Percentiles rank a stretch among this genome's conserved stretches.
Conservation (phyloP, 1,139 yeast genomes). For the Taiozyma sp. region DNA sequence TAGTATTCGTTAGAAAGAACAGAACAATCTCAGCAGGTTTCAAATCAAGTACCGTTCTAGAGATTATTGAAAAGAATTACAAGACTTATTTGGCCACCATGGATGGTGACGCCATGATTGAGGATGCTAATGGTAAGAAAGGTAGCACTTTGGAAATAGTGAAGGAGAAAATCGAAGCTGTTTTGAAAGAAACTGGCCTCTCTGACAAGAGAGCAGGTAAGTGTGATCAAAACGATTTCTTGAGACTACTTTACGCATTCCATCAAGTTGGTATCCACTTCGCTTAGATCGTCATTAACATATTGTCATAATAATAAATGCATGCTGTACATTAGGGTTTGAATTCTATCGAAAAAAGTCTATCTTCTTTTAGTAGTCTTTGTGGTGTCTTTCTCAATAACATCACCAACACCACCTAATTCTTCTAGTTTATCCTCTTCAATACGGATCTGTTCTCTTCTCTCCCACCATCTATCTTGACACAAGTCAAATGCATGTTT, state of each 20-base stretch:
- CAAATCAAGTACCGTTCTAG: slow-evolving; percentile 77
- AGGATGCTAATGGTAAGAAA: slow-evolving; percentile 30
- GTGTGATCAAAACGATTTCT: slow-evolving; percentile 91
- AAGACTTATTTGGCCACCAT: slow-evolving; percentile 67
- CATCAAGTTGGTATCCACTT: slow-evolving; percentile 97
- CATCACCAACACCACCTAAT: slow-evolving; percentile 86
- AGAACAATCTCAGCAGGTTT: slow-evolving; percentile 92
- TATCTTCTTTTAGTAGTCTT: slow-evolving; percentile 32
- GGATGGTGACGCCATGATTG: slow-evolving; percentile 31
- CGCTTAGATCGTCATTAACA: slow-evolving; percentile 44
- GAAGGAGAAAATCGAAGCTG: slow-evolving; percentile 56
- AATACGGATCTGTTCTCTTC: slow-evolving; percentile 86
- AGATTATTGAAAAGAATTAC: slow-evolving; percentile 84
- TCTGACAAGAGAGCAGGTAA: slow-evolving; percentile 89
- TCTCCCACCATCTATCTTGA: slow-evolving; percentile 98
- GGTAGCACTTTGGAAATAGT: slow-evolving; percentile 46
- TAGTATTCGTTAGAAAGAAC: slow-evolving; percentile 89
- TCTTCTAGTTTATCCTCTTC: slow-evolving; percentile 90
- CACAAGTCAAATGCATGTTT: slow-evolving; percentile 86
- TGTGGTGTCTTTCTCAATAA: slow-evolving; percentile 72
- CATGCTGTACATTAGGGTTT: neutral
- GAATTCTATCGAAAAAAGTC: neutral
- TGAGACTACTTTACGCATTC: slow-evolving; percentile 83
- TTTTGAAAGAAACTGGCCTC: slow-evolving; percentile 72
- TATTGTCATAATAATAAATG: neutral